Base-by-base conservation (phyloP, 139 green algal species). In the Volvox reticuliferus region DNA sequence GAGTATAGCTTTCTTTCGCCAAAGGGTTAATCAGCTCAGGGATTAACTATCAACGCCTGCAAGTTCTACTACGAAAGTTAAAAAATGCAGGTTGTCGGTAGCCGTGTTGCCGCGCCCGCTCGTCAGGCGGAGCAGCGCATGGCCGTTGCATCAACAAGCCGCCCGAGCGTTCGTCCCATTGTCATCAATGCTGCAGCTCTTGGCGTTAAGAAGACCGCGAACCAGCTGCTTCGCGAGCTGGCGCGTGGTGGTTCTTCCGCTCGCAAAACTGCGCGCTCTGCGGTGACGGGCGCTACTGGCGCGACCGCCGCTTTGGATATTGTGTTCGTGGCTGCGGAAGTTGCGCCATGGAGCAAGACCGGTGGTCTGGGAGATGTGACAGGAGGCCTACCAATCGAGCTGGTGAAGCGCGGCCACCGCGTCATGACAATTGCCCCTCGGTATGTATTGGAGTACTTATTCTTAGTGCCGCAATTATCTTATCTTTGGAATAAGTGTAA, bases 391-490 rank as follows among this genome's bases (percentile, higher is more conserved):
- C 97, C 97, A 30, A 95, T 98, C 20, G 97, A 97, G 88, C 93
- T 99, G 44, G 95, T 95, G 55, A 98, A 97, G 95, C 96, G 97
- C 30, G 98, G 98, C 14, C 98, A 99, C 97, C 97, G 95, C 62
- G 98, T 99, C 20, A 98, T 99, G 91, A 97, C 97, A 44, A 97
- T 99, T 78, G 94, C 98, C 0, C 98, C 98, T 22, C 94, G 97
- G 95, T 99, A 62, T 24, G 78, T 82, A 12, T 73, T 24, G 12
- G 44, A 55, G 9, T 14, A 55, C 44, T 14, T 5, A 55, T 55
- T 55, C 44, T 14, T 55, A 5, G 5, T 55, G 9, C 44, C 44
- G 5, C 44, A 9, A 55, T 55, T 55, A 55, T 55, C 9, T 14
- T 55, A 55, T 14, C 44, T 9, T 55, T 9, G 44, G 44, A 55